phyloP scores from a whole-genome alignment of 2,329 filamentous ascomycete genomes.

The Fusarium pseudograminearum region DNA sequence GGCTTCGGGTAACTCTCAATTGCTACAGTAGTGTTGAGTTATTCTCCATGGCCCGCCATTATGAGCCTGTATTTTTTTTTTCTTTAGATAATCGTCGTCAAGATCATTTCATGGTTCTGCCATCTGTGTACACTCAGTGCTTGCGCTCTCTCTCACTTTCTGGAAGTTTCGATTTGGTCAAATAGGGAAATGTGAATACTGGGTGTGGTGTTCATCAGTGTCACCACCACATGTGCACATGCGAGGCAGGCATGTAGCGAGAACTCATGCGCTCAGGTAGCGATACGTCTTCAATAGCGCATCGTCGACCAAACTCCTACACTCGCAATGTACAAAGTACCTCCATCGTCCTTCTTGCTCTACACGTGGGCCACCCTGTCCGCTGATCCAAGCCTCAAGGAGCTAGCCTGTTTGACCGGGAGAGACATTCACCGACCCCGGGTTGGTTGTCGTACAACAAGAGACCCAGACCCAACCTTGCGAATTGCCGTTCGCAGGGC shows the following conservation, averaged over 20 bases:
- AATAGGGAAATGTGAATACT: slow-evolving; percentile 24
- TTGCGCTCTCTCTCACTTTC: neutral
- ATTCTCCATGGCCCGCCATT: neutral
- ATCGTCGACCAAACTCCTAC: neutral
- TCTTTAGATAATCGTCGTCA: neutral
- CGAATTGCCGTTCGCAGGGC: slow-evolving; percentile 21
- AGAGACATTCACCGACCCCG: slow-evolving; percentile 42
- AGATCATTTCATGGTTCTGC: neutral
- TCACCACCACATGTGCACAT: neutral
- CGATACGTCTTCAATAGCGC: neutral
- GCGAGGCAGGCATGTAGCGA: neutral
- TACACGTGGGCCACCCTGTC: slow-evolving; percentile 12
- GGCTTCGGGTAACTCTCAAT: neutral
- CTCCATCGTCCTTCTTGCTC: neutral
- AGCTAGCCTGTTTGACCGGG: slow-evolving; percentile 26
- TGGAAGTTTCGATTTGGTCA: slow-evolving; percentile 24
- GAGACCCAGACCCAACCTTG: slow-evolving; percentile 15
- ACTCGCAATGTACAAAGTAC: slow-evolving; percentile 20
- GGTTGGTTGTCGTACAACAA: slow-evolving; percentile 32
- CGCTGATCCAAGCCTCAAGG: slow-evolving; percentile 32
- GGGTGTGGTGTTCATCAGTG: slow-evolving; percentile 21
- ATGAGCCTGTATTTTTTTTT: neutral
- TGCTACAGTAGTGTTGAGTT: neutral
- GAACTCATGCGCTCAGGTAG: neutral
- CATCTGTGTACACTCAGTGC: neutral